phyloP scores from a whole-genome alignment of 106 monocot genomes.

The Apostasia ramifera region DNA sequence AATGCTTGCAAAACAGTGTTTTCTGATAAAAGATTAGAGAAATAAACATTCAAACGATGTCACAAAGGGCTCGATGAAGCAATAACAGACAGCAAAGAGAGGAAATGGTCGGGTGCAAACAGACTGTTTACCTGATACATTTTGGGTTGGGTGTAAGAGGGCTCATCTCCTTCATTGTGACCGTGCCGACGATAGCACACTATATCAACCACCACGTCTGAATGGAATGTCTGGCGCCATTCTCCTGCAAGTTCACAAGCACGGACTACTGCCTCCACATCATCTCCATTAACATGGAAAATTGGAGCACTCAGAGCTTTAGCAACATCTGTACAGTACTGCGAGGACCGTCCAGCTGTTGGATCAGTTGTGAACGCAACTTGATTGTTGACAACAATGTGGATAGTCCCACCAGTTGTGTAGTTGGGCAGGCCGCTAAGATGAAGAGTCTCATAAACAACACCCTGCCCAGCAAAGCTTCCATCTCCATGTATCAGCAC shows the following conservation, averaged over 20 bases:
- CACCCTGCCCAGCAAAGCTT: slow-evolving; percentile 96
- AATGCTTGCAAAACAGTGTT: neutral
- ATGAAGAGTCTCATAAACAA: slow-evolving; percentile 94
- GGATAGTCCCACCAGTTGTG: slow-evolving; percentile 91
- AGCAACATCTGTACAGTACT: slow-evolving; percentile 96
- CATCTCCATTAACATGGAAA: slow-evolving; percentile 98
- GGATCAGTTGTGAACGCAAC: slow-evolving; percentile 98
- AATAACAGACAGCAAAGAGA: neutral
- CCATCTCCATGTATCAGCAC: slow-evolving; percentile 91
- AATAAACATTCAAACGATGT: neutral
- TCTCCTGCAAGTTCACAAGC: slow-evolving; percentile 89
- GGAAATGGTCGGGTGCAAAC: neutral
- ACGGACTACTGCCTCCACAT: slow-evolving; percentile 90
- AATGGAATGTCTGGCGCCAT: slow-evolving; percentile 94
- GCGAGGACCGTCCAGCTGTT: slow-evolving; percentile 66
- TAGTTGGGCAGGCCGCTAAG: slow-evolving; percentile 86
- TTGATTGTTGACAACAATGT: slow-evolving; percentile 91
- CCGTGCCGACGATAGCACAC: slow-evolving; percentile 92
- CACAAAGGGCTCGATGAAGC: neutral
- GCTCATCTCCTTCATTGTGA: slow-evolving; percentile 96
- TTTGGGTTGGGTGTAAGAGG: slow-evolving; percentile 87
- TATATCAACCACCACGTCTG: slow-evolving; percentile 86
- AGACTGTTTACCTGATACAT: slow-evolving; percentile 77
- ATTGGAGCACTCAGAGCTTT: slow-evolving; percentile 85
- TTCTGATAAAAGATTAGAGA: neutral